Evolutionary conservation across 805 yeast species (phyloP).

Genomic region (Candida nitratophila): DNA sequence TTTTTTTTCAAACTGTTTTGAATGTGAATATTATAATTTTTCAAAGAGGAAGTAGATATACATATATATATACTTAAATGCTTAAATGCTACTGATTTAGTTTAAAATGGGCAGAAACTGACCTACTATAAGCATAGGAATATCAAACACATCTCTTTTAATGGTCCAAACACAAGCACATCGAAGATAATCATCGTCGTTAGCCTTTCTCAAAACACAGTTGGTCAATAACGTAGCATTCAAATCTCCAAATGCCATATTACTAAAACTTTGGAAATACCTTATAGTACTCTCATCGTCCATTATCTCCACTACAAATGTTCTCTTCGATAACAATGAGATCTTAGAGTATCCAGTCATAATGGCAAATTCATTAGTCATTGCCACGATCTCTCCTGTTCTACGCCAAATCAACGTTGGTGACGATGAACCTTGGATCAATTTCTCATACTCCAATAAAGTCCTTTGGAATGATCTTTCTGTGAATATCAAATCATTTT

Average conservation of each 20-base stretch:
- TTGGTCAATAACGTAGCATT: constrained; percentile 45
- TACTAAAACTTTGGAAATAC: constrained; percentile 66
- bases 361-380: constrained; percentile 66
- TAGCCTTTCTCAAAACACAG: constrained; percentile 36
- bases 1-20: no score
- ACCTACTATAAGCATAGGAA: constrained; percentile 79
- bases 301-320: constrained; percentile 74
- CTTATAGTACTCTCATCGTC: constrained; percentile 69
- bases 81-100: constrained; percentile 4
- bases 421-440: constrained; percentile 54
- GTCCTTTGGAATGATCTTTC: constrained; percentile 53
- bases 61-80: no score
- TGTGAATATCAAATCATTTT: constrained; percentile 60
- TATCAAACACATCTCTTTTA: constrained; percentile 73
- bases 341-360: constrained; percentile 57
- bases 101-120: constrained; percentile 65
- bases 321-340: constrained; percentile 50
- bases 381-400: constrained; percentile 78
- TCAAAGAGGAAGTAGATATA: no score
- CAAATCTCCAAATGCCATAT: constrained; percentile 62
- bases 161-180: constrained; percentile 85
- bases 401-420: constrained; percentile 85
- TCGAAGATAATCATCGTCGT: constrained; percentile 34
- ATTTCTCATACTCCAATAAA: constrained; percentile 47
- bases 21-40: no score